phyloP scores from a whole-genome alignment of 768 basidiomycete genomes.

The Brasilioporus rufonigricans region DNA sequence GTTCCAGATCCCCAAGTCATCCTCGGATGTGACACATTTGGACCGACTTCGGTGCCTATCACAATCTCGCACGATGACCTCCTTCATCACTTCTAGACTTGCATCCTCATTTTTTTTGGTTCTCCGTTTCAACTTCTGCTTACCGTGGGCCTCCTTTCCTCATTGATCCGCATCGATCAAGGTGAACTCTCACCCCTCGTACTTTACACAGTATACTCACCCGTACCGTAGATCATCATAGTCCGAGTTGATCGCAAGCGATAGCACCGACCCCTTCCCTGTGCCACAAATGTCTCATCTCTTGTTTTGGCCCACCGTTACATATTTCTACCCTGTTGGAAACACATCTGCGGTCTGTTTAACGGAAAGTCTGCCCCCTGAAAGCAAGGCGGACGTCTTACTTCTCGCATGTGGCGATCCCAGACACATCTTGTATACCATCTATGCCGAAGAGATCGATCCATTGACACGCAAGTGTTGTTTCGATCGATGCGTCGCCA shows the following conservation, averaged over 20 bases:
- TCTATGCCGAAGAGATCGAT: constrained; percentile 23
- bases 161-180: background rate
- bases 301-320: constrained; percentile 18
- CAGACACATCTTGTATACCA: constrained; percentile 49
- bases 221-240: background rate
- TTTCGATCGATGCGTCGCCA: background rate
- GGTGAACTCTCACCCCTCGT: too few relatives aligned
- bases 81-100: background rate
- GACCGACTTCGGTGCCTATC: background rate
- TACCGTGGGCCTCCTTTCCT: background rate
- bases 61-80: background rate
- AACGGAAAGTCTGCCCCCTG: constrained; percentile 45
- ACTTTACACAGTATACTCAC: background rate
- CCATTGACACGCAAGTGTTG: constrained; percentile 4
- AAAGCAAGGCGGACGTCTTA: constrained; percentile 37
- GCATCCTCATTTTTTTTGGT: background rate
- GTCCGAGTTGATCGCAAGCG: too few relatives aligned
- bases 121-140: background rate
- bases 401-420: constrained; percentile 59
- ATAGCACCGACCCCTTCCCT: too few relatives aligned
- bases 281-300: constrained; percentile 15
- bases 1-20: too few relatives aligned
- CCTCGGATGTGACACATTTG: background rate
- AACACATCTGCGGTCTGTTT: constrained; percentile 55
- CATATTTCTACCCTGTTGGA: constrained; percentile 56